Evolutionary conservation across 768 basidiomycete genomes (phyloP).

Genomic region (Phylloporus rhodoxanthus): DNA sequence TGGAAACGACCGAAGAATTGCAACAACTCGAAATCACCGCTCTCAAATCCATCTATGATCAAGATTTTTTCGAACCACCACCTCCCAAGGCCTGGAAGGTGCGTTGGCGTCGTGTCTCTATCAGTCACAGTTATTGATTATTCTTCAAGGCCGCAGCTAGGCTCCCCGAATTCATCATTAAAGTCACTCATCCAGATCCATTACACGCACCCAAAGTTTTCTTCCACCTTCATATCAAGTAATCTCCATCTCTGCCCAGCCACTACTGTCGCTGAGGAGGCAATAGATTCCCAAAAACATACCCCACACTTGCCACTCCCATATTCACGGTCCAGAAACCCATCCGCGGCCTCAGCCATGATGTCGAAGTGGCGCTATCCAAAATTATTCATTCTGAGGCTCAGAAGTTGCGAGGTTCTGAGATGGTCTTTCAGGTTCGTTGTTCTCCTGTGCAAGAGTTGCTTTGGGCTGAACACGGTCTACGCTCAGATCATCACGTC

Average conservation of each 20-base stretch:
- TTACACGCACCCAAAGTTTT: slow-evolving; percentile 51
- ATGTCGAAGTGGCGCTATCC: slow-evolving; percentile 52
- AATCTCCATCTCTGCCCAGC: slow-evolving; percentile 15
- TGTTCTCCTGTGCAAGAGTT: neutral
- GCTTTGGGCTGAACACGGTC: neutral
- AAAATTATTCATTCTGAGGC: slow-evolving; percentile 61
- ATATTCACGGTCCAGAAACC: slow-evolving; percentile 66
- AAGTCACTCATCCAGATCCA: slow-evolving; percentile 59
- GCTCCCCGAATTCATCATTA: slow-evolving; percentile 72
- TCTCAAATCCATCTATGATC: slow-evolving; percentile 73
- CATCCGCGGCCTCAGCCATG: slow-evolving; percentile 48
- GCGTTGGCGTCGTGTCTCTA: slow-evolving; percentile 7
- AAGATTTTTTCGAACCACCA: slow-evolving; percentile 68
- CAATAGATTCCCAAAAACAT: slow-evolving; percentile 71
- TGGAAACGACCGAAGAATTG: slow-evolving; percentile 72
- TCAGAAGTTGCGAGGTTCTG: slow-evolving; percentile 57
- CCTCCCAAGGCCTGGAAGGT: slow-evolving; percentile 86
- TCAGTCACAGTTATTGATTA: slow-evolving; percentile 1
- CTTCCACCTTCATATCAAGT: slow-evolving; percentile 70
- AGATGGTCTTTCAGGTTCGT: slow-evolving; percentile 74
- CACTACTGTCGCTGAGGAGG: neutral
- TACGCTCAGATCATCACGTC: slow-evolving; percentile 56
- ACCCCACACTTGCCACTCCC: slow-evolving; percentile 66
- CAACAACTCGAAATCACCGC: slow-evolving; percentile 69
- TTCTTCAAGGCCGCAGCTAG: slow-evolving; percentile 53